Evolutionary conservation across 352 stramenopile species (phyloP), one percentile per base, ranked within the genome.

Genomic region (Phytophthora sojae): DNA sequence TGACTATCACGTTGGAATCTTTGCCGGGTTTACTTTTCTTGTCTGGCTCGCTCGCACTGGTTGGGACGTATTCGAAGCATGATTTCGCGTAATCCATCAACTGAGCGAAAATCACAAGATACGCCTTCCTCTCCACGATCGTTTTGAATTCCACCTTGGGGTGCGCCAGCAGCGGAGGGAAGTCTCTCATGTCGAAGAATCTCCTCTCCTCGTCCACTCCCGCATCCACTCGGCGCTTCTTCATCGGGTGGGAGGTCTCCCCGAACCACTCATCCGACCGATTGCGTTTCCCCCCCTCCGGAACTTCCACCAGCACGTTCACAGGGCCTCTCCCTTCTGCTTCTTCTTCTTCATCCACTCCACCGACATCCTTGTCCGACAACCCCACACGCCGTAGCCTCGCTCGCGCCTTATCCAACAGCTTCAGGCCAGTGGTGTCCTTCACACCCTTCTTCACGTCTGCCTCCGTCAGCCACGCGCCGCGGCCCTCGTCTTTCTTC

Each of bases 1-100:
- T 73, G 45, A 77, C 54, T 19, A 64, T 14, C 47, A 71, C 3
- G 8, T 69, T 57, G 15, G 29, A 55, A 55, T 55, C 49, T 8
- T 37, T 55, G 21, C 49, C 49, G 32, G 21, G n/a, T 35, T 32
- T 17, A 55, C 21, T 15, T 8, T n/a, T 17, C 49, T 35, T 17
- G 19, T 17, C 49, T 14, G 19, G 23, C 23, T 26, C 23, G 23
- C 23, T 32, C 44, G 19, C 44, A 26, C 15, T 9, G 11, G 12
- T 51, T 26, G 44, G 19, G 11, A 51, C 44, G 49, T 55, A 32
- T 12, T 55, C 49, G 23, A 55, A 37, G 49, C 23, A 35, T 19
- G 49, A 35, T 32, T 55, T 29, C 21, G 23, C 21, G 9, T 55
- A 23, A 8, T 29, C 1, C 49, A 55, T n/a, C n/a, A n/a, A n/a